phyloP scores from a whole-genome alignment of 805 yeast genomes.

The Jamesozyma lodderae region DNA sequence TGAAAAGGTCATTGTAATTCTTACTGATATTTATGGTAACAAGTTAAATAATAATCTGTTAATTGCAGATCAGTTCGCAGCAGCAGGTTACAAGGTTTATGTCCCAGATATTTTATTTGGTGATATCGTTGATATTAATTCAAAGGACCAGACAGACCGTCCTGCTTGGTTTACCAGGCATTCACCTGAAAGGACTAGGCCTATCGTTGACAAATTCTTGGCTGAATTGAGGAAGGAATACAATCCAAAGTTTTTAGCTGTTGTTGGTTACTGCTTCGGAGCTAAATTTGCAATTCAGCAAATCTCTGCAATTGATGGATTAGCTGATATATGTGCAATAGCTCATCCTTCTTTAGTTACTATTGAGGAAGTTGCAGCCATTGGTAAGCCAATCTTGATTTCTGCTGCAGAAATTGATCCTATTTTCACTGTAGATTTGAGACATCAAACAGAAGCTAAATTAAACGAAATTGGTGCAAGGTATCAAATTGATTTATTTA shows the following conservation, averaged over 20 bases:
- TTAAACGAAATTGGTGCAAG: conserved; percentile 44
- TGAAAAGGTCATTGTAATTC: conserved; percentile 47
- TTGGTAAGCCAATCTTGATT: conserved; percentile 54
- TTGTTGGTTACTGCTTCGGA: conserved; percentile 80
- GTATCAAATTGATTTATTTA: conserved; percentile 53
- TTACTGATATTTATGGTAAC: conserved; percentile 66
- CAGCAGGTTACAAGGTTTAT: conserved; percentile 52
- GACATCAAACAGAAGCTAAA: conserved; percentile 51
- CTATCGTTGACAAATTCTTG: conserved; percentile 43
- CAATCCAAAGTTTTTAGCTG: conserved; percentile 42
- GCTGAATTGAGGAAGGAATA: conserved; percentile 35
- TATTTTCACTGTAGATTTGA: conserved; percentile 53
- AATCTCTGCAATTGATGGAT: conserved; percentile 28
- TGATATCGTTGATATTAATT: conserved; percentile 31
- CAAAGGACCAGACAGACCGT: conserved; percentile 15
- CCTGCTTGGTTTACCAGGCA: conserved; percentile 49
- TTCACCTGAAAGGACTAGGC: conserved; percentile 37
- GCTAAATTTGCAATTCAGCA: conserved; percentile 59
- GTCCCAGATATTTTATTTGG: conserved; percentile 68
- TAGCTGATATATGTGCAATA: conserved; percentile 53
- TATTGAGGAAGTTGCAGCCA: conserved; percentile 52
- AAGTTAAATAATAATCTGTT: conserved; percentile 47
- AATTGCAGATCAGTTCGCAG: conserved; percentile 58
- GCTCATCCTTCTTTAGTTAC: conserved; percentile 79
- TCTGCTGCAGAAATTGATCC: conserved; percentile 67